Base-by-base conservation (phyloP, 1,284 basidiomycete genomes). In the Rhodotorula sp. region DNA sequence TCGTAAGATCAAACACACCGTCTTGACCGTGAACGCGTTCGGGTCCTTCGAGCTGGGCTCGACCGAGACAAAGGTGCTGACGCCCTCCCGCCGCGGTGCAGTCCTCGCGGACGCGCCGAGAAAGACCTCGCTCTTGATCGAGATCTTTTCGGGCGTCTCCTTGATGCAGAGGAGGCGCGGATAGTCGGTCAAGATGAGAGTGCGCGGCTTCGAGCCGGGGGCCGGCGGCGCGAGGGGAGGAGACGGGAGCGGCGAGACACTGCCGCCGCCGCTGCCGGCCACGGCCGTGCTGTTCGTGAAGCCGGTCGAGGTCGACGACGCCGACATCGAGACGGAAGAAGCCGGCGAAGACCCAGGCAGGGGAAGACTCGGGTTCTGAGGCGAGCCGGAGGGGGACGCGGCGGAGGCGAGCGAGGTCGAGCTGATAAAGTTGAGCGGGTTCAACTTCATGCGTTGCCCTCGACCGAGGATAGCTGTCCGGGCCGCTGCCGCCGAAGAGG, bases 101-200 rank as follows among this genome's bases (percentile, higher is more conserved):
- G 68, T 64, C 26, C 67, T 38, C n/a, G 66, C 48, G 10, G 69
- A 62, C 26, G 57, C 55, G 0, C 74, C 77, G 52, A 85, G 77
- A 21, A 84, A 79, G 48, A 83, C 82, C 71, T 84, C 83, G 62
- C 78, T 80, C 75, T 84, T 84, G 71, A 85, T 78, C 57, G 81
- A 81, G 65, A 84, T 77, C 50, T 75, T 77, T 5, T 77, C 66
- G 18, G 70, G 61, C 45, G 80, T 80, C 62, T 85, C 84, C 73
- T 84, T 85, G 77, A 85, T 82, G 66, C 82, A 83, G 15, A 85
- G 78, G n/a, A 86, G 78, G 10, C 85, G 79, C 6, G 84, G 84
- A 62, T 84, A 82, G 73, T 84, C 84, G 23, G 85, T 86, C 3
- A 86, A 77, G 45, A 85, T 80, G 55, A 86, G 79, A 57, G 83